Conservation (phyloP, 805 yeast genomes). For the Schwanniomyces yamadae region DNA sequence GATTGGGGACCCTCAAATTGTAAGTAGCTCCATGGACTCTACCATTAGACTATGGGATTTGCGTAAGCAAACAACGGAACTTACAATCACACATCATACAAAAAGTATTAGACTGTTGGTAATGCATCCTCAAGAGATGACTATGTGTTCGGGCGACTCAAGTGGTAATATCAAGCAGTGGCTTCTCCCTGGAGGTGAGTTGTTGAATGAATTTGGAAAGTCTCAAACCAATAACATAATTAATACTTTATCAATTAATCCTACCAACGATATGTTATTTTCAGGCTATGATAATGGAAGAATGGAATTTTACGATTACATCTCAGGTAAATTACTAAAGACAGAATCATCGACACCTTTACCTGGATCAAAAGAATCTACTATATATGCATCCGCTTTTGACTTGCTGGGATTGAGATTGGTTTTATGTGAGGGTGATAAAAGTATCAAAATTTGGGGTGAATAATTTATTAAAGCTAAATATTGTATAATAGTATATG, state of each 20-base stretch:
- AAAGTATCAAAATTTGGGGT: conserved; percentile 74
- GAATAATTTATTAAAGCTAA: conserved; percentile 9
- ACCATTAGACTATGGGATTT: conserved; percentile 91
- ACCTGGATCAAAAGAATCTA: conserved; percentile 70
- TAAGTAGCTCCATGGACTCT: conserved; percentile 80
- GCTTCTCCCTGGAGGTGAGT: conserved; percentile 74
- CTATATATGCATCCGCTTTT: conserved; percentile 69
- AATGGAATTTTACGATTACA: conserved; percentile 76
- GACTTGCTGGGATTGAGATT: conserved; percentile 79
- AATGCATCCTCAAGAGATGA: conserved; percentile 64
- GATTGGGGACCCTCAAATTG: conserved; percentile 78
- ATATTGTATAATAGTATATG: conserved; percentile 1
- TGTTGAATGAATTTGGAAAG: conserved; percentile 54
- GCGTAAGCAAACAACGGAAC: conserved; percentile 68
- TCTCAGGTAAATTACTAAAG: conserved; percentile 64
- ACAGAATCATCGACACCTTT: conserved; percentile 49
- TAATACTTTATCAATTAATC: conserved; percentile 67
- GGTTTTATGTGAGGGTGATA: conserved; percentile 89
- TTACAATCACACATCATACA: conserved; percentile 80
- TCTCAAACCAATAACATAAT: conserved; percentile 49
- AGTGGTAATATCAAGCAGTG: conserved; percentile 77
- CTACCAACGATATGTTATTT: conserved; percentile 59
- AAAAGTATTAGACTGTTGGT: conserved; percentile 76
- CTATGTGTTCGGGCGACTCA: conserved; percentile 78
- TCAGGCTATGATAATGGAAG: conserved; percentile 85